Conservation (phyloP, 345 rosid genomes). For the Excoecaria agallocha region DNA sequence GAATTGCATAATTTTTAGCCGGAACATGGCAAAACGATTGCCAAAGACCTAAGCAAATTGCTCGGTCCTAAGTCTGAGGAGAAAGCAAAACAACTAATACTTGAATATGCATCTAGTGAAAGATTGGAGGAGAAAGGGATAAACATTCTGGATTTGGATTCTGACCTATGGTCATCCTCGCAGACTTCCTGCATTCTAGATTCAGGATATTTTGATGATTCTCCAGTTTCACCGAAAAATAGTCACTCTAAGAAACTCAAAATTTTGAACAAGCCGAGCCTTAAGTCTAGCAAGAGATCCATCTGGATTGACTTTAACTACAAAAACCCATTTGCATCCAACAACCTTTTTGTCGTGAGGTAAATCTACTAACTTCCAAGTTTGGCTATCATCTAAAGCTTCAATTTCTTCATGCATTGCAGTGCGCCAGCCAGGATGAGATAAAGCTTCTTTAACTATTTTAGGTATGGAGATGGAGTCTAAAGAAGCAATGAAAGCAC, state of each 20-base stretch:
- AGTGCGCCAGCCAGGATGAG: no score
- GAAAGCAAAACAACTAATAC: constrained; percentile 75
- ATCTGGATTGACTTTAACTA: no score
- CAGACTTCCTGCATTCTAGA: constrained; percentile 54
- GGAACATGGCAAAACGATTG: constrained; percentile 59
- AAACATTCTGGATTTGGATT: constrained; percentile 40
- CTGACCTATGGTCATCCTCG: constrained; percentile 62
- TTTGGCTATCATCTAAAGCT: no score
- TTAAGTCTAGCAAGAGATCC: no score
- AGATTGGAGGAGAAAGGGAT: constrained; percentile 38
- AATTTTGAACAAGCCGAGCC: constrained; percentile 56
- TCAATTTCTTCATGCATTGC: no score
- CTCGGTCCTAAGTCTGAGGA: constrained; percentile 74
- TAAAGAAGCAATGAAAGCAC: no score
- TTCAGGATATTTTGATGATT: constrained; percentile 53
- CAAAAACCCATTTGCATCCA: no score
- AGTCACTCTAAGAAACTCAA: constrained; percentile 43
- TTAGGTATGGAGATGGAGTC: no score
- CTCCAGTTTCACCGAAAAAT: constrained; percentile 39
- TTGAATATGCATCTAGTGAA: constrained; percentile 67
- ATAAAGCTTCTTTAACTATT: no score
- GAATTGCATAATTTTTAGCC: constrained; percentile 76
- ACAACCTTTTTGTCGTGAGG: no score
- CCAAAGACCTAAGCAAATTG: constrained; percentile 78
- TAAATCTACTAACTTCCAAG: no score